Evolutionary conservation across 192 early-diverging fungal genomes (phyloP), one percentile per base, ranked within the genome.

Genomic region (Linnemannia elongata): DNA sequence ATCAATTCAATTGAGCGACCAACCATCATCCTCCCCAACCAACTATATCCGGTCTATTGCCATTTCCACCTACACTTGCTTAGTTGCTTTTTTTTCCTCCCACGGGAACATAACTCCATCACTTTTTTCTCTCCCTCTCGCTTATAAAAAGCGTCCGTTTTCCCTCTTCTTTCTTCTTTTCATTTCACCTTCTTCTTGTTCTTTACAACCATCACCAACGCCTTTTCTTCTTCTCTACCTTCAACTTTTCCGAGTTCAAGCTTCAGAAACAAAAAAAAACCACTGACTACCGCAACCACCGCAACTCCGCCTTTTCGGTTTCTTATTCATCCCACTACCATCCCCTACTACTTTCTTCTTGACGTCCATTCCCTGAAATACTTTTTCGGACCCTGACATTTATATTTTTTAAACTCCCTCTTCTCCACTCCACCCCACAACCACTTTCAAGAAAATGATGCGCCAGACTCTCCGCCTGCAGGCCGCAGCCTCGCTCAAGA

Each of bases 391-490:
- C 57, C 75, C 42, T 42, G 55, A 76, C 60, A 41, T 39, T 66
- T 44, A 39, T 44, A 41, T 27, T 76, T 49, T 71, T 35, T 35
- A 69, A 38, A 49, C 49, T 49, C 69, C 47, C 42, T 47, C n/a
- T 9, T 20, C 18, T 69, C 24, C 33, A 22, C 13, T 57, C 68
- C n/a, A 42, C 74, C 33, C 42, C 33, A 12, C 44, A 47, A 33
- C 38, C 38, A 39, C 49, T 12, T 30, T 24, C 17, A 27, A 33
- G 30, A 69, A 63, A 63, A 86, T 86, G 83, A 47, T 86, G 74
- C 83, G 79, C 69, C 83, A 86, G 52, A 79, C 79, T 41, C 69
- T 86, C 41, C 18, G 60, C 69, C 78, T 75, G 60, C 78, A 86
- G 63, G 75, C 83, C 39, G 52, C 54, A 5, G 69, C 68, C 71